Base-by-base conservation (phyloP, 163 green algal genomes). In the Picocystis sp. region DNA sequence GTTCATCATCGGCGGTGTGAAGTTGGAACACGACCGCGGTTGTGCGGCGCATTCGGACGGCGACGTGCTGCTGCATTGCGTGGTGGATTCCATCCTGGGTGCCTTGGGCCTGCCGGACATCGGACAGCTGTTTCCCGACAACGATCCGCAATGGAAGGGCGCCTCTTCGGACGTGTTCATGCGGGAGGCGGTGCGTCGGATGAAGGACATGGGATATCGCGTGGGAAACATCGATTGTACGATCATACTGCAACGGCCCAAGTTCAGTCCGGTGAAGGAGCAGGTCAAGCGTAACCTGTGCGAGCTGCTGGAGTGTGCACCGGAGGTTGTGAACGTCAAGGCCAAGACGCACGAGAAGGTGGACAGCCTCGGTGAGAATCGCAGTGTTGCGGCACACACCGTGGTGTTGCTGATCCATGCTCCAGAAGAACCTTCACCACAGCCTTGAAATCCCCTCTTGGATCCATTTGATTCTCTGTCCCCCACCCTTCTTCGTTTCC, bases 331-430 rank as follows among this genome's bases (percentile, higher is more conserved):
- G 46, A 98, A 98, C 74, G 73, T 98, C 61, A 98, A 98, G 77
- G 91, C 91, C 50, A 96, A 96, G 71, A 99, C 91, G 14, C 90
- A 97, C 67, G 91, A 99, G 62, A 97, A 97, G 69, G 91, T 99
- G 24, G 91, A 99, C 75, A 88, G 72, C 58, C 73, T 99, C 22
- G 91, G 91, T 1, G 91, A 99, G 73, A 92, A 94, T 76, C 74
- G 91, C 22, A 87, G 74, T 63, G 93, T 99, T 44, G 85, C 73
- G 0, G 94, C 82, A 67, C 81, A 98, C 50, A 79, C 81, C 1
- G 86, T 94, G 0, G 75, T 89, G 22, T 78, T 93, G 71, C 69
- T 95, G 8, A 75, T 93, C 51, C 14, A 6, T 22, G 47, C 22
- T 10, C 22, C 19, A 21, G 29, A 38, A 8, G 29, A 19, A 19